Evolutionary conservation across 495 filamentous ascomycete species (phyloP), one percentile per base, ranked within the genome.

Genomic region (Platismatia glauca): DNA sequence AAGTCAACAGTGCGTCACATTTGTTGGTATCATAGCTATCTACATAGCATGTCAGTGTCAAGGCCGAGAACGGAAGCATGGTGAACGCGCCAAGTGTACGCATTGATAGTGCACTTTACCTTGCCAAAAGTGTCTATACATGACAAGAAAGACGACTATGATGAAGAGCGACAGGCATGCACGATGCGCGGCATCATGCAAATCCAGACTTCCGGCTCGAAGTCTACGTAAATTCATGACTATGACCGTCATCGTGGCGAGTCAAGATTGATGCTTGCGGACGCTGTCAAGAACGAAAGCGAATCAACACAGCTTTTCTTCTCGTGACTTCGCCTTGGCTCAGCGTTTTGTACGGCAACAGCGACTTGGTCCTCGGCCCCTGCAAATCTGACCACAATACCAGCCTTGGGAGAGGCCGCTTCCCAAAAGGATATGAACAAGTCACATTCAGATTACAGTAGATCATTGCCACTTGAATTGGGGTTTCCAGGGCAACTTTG

Each of bases 1-100:
- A 70, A 44, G 74, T 73, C 31, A 85, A 66, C 59, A 85, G 73
- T 37, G 82, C 78, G 33, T 67, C 68, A 67, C 84, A 86, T 70
- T 80, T 82, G 67, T 76, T 76, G 7, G 78, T 80, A 69, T 86
- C 84, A 34, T 66, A 57, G 7, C 72, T 62, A 70, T 82, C 80
- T 81, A 12, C 20, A 31, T 20, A 33, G 35, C 50, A 35, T 20
- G 22, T 62, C 11, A 62, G 37, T 41, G 20, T 29, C 11, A 20
- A 9, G 6, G 2, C 12, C 20, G 27, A 53, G 27, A 16, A 9
- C 24, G 46, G 9, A 20, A 53, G 24, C 16, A 33, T 13, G 27
- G 15, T 53, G 50, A 33, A 33, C 0, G 27, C 6, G 20, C n/a
- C n/a, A 33, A 31, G 16, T 31, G 16, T 53, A 37, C 1, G 37